Conservation (phyloP, 805 yeast genomes). For the Kodamaea sagamina region DNA sequence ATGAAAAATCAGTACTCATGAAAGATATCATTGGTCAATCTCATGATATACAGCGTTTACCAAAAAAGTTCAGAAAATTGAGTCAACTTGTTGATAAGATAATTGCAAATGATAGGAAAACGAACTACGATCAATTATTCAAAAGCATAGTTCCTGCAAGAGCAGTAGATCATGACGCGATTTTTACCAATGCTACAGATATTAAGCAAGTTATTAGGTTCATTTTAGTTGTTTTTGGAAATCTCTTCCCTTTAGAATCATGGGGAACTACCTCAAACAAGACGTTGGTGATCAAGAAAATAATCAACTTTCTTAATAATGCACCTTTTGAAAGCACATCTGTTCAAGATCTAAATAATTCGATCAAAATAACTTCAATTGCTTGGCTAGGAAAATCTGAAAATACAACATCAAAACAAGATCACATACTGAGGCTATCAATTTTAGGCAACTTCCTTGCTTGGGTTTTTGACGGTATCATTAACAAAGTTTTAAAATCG, state of each 20-base stretch:
- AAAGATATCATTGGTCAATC: slow-evolving; percentile 6
- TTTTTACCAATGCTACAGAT: slow-evolving; percentile 34
- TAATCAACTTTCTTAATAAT: slow-evolving; percentile 41
- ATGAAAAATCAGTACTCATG: neutral
- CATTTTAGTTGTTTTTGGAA: slow-evolving; percentile 43
- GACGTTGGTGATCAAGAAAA: slow-evolving; percentile 32
- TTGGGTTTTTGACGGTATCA: slow-evolving; percentile 58
- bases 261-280: slow-evolving; percentile 59
- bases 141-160: slow-evolving; percentile 31
- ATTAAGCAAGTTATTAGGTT: slow-evolving; percentile 42
- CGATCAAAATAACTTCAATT: slow-evolving; percentile 47
- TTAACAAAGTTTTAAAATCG: slow-evolving; percentile 48
- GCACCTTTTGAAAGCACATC: slow-evolving; percentile 39
- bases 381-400: slow-evolving; percentile 52
- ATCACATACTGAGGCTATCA: slow-evolving; percentile 36
- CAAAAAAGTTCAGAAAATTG: slow-evolving; percentile 15
- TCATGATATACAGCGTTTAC: slow-evolving; percentile 13
- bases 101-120: slow-evolving; percentile 33
- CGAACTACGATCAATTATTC: slow-evolving; percentile 36
- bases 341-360: slow-evolving; percentile 31
- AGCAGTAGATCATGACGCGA: slow-evolving; percentile 17
- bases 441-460: slow-evolving; percentile 44
- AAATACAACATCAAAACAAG: slow-evolving; percentile 39
- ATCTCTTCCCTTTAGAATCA: slow-evolving; percentile 49
- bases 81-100: slow-evolving; percentile 22